Percentiles rank a stretch among this genome's conserved stretches.
phyloP scores from a whole-genome alignment of 2,329 filamentous ascomycete species.

The Fusarium sp. region DNA sequence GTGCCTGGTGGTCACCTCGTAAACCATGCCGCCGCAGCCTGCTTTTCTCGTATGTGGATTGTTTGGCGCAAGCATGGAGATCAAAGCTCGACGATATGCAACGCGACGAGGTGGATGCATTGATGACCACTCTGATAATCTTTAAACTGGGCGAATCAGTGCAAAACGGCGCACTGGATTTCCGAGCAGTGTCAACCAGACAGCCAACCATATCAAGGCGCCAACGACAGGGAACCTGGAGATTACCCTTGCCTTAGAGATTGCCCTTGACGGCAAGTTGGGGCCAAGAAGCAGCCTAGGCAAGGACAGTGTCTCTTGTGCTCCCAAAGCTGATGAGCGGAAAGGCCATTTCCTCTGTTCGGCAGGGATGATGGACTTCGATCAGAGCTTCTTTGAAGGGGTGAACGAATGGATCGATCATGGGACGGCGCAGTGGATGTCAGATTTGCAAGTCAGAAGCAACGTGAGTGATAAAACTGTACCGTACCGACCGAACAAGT shows the following conservation, averaged over 20 bases:
- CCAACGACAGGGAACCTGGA: constrained; percentile 20
- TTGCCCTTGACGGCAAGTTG: constrained; percentile 23
- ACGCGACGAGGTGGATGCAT: constrained; percentile 34
- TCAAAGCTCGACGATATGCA: constrained; percentile 23
- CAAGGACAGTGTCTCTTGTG: constrained; percentile 12
- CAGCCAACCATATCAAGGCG: constrained; percentile 34
- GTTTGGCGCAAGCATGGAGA: constrained; percentile 17
- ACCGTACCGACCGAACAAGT: not conserved
- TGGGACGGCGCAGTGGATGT: constrained; percentile 33
- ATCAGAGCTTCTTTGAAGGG: constrained; percentile 18
- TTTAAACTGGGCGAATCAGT: constrained; percentile 32
- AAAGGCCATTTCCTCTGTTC: constrained; percentile 25
- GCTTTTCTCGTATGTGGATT: constrained; percentile 39
- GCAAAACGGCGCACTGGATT: constrained; percentile 7
- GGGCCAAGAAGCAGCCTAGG: constrained; percentile 4
- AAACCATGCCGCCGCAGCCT: constrained; percentile 43
- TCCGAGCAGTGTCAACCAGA: not conserved
- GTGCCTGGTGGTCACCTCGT: constrained; percentile 38
- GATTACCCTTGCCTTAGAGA: constrained; percentile 13
- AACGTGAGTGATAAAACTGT: not conserved
- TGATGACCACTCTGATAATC: constrained; percentile 38
- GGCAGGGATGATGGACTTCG: constrained; percentile 23
- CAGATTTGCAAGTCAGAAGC: constrained; percentile 18
- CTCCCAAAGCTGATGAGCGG: constrained; percentile 1
- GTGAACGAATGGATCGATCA: constrained; percentile 32